These are phyloP conservation scores for Linnemannia hyalina DNA, from an alignment of 192 early-diverging fungal genomes.

Conservation along the genomic window DNA sequence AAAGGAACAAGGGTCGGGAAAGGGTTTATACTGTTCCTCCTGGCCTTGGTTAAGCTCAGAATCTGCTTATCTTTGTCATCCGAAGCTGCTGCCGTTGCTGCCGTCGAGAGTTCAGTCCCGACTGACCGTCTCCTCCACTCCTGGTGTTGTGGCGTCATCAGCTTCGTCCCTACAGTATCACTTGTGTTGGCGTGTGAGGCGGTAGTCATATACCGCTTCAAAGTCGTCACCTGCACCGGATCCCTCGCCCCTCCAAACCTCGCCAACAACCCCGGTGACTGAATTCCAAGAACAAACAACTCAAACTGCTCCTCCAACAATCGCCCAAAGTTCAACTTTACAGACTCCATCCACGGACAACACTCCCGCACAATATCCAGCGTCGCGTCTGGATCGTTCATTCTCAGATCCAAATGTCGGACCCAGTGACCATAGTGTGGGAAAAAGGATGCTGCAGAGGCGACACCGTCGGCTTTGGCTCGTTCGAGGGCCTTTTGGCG, in stretches of 20 bases:
- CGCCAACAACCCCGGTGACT: neutral
- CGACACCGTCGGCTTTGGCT: neutral
- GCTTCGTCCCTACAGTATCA: neutral
- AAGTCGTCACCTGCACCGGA: neutral
- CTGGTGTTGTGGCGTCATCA: neutral
- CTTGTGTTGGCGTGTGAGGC: neutral
- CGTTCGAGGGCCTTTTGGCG: neutral
- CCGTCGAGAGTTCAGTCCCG: neutral
- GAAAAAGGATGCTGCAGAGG: neutral
- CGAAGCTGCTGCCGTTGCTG: neutral
- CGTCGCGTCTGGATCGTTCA: neutral
- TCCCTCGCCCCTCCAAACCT: neutral
- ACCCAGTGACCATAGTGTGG: neutral
- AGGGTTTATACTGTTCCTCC: neutral
- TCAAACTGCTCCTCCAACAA: constrained; percentile 17
- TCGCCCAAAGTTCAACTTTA: neutral
- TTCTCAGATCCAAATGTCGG: neutral
- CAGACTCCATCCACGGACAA: neutral
- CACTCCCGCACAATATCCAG: neutral
- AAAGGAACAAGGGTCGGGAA: neutral
- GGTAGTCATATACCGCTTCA: neutral
- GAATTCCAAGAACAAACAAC: constrained; percentile 11
- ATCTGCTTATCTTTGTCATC: neutral
- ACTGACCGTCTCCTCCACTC: neutral
- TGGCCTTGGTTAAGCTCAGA: neutral